Base-by-base conservation (phyloP, 1,284 basidiomycete genomes). In the Naganishia cerealis region DNA sequence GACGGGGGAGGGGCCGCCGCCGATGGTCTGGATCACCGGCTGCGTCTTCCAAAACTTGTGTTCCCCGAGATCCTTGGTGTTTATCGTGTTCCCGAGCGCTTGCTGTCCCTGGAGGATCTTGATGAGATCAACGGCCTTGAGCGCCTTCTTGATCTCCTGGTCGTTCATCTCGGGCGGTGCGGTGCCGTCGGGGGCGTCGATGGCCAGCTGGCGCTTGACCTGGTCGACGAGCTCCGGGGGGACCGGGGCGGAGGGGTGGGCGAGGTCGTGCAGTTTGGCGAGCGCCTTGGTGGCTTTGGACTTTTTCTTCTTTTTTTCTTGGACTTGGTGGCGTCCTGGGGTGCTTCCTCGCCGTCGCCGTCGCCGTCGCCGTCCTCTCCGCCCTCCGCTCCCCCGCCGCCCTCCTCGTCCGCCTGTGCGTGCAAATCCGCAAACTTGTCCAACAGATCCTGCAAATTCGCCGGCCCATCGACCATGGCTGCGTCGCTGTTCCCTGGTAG, bases 31-130 rank as follows among this genome's bases (percentile, higher is more conserved):
- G 55, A 91, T 90, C 9, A 99, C 96, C 3, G 96, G 96, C 80
- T 97, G 94, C 4, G 94, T 96, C 53, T 84, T 87, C 94, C 94
- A 97, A 81, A 97, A 97, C 92, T 95, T 95, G 79, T 95, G 92
- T 75, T 90, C 88, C 36, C 89, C 90, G 74, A 89, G 84, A 71
- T 90, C 86, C 81, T 92, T 90, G 75, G 85, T 88, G 74, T 88
- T 88, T 0, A 71, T 73, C 43, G 78, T 75, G 68, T 77, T 75
- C 8, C 78, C 79, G 40, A 78, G 43, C 9, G 77, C 78, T n/a
- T 73, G 63, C 75, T 79, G 74, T 24, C 78, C 75, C 62, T 81
- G 76, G 33, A 82, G 73, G 38, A 82, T 76, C 74, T 81, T 81
- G 78, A 81, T 80, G 59, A 81, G 70, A 66, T 81, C 78, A 53